Evolutionary conservation across 2,329 filamentous ascomycete species (phyloP).

Genomic region (Apiospora sp.): DNA sequence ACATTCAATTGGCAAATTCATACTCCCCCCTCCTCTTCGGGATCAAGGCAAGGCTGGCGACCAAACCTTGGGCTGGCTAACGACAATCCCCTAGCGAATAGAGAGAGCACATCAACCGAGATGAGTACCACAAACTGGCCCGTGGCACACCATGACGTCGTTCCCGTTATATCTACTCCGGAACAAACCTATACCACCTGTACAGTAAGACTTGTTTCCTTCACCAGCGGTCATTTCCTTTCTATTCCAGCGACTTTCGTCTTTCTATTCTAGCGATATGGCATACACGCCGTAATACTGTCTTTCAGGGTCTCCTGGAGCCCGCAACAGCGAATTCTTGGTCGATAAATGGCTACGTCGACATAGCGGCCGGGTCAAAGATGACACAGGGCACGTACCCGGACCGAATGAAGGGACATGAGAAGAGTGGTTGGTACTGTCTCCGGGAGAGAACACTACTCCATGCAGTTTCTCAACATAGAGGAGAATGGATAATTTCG

Average conservation of each 20-base stretch:
- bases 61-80: background rate
- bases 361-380: background rate
- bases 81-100: background rate
- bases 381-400: background rate
- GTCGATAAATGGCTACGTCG: background rate
- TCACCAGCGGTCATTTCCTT: background rate
- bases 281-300: too few relatives aligned
- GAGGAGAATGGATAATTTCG: background rate
- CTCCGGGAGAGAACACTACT: background rate
- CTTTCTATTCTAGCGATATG: background rate
- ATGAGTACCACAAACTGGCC: background rate
- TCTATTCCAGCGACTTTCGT: background rate
- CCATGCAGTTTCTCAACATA: background rate
- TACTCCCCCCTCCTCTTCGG: background rate
- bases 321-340: background rate
- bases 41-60: background rate
- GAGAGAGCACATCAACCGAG: background rate
- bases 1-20: background rate
- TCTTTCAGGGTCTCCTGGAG: background rate
- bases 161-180: background rate
- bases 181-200: slow-evolving; percentile 3
- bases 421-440: background rate
- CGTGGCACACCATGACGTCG: background rate
- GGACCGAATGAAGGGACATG: background rate
- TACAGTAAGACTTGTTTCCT: slow-evolving; percentile 6